Percentiles rank a stretch among this genome's conserved stretches.
Conservation (phyloP, 345 rosid genomes). For the Xanthoceras sorbifolium region DNA sequence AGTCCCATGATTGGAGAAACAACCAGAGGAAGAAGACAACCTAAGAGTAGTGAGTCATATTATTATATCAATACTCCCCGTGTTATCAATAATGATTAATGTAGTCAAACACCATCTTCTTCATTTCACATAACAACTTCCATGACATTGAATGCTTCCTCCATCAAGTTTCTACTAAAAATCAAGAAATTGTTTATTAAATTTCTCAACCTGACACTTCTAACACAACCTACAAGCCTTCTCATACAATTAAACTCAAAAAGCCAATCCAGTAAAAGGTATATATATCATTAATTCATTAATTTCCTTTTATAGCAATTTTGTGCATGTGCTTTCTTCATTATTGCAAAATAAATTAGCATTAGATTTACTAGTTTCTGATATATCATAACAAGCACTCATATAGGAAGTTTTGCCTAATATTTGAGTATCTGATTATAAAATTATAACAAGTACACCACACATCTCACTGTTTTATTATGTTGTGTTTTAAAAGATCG, state of each 20-base stretch:
- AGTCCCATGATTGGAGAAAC: background rate
- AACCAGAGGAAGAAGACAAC: background rate
- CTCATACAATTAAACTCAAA: background rate
- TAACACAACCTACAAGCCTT: background rate
- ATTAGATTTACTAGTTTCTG: background rate
- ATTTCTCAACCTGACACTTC: background rate
- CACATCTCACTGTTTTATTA: background rate
- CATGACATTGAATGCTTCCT: background rate
- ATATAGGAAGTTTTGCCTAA: background rate
- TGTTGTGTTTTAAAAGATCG: background rate
- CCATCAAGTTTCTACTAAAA: slow-evolving; percentile 7
- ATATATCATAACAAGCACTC: background rate
- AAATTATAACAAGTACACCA: background rate
- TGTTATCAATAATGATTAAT: background rate
- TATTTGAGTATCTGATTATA: background rate
- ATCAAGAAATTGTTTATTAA: background rate
- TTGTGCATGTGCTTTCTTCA: background rate
- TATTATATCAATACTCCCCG: background rate
- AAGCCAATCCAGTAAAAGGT: background rate
- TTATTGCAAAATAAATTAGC: background rate
- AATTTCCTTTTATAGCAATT: background rate
- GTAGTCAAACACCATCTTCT: background rate
- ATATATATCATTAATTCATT: background rate
- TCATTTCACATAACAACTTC: background rate
- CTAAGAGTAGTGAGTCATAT: background rate